Base-by-base conservation (phyloP, 441 rosid species). In the Pelargonium fulgidum region DNA sequence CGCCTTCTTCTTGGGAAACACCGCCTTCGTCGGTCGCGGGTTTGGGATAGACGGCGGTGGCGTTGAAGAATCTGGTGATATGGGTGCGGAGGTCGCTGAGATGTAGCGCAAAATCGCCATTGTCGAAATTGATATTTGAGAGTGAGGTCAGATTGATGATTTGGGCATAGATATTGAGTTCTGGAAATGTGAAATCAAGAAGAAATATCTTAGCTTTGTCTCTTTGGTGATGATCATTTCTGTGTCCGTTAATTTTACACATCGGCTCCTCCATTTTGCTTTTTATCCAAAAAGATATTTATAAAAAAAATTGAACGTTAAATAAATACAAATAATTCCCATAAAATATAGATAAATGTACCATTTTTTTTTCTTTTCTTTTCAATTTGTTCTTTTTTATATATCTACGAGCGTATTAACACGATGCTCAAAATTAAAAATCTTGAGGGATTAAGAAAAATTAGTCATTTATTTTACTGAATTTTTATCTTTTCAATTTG, bases 1-100 rank as follows among this genome's bases (percentile, higher is more conserved):
- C 0, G 95, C 84, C 82, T 88, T 92, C 83, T 87, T 92, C 81
- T 87, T 88, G n/a, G 98, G 96, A 11, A 92, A 77, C 7, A 85
- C 48, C 67, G 88, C 71, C 80, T 92, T 92, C 77, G 92, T 86
- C 70, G 71, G 84, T 29, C 84, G 80, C 29, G 82, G 73, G 61
- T 71, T 62, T 33, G 83, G 74, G 8, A 64, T 41, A 26, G 70
- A 54, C 41, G 75, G 9, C 44, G 75, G 33, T 12, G 83, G 33
- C 2, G 72, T 65, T n/a, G 76, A 76, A 33, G 81, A 72, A 68
- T 89, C 93, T 19, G 67, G 85, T 39, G 89, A 75, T 29, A 79
- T 68, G 58, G 92, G 86, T 1, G 91, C 76, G 39, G 87, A 73
- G 39, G 85, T 80, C 26, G 86, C 87, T 16, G 88, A 85, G 61